Evolutionary conservation across 129 eudicot species (phyloP).

Genomic region (Escallonia rubra): DNA sequence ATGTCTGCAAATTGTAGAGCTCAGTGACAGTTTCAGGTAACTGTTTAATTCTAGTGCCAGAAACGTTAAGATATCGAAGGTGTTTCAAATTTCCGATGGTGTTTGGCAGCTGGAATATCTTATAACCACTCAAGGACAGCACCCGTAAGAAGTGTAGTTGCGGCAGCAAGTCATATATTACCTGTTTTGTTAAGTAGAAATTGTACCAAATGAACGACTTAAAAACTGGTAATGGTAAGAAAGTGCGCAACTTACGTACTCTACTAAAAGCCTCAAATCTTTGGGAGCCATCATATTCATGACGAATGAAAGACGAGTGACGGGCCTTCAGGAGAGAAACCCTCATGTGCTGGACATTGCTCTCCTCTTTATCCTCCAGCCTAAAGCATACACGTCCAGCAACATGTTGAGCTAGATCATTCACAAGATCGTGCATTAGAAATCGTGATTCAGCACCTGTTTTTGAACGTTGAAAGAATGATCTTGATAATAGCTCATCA

Average conservation of each 20-base stretch:
- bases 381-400: slow-evolving; percentile 14
- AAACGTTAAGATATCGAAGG: slow-evolving; percentile 25
- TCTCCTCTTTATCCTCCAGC: slow-evolving; percentile 17
- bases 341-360: neutral
- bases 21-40: slow-evolving; percentile 19
- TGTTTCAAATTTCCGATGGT: slow-evolving; percentile 22
- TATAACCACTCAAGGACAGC: slow-evolving; percentile 7
- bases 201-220: neutral
- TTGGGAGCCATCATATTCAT: slow-evolving; percentile 10
- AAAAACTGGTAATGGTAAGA: slow-evolving; percentile 25
- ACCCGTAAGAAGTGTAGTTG: slow-evolving; percentile 12
- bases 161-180: slow-evolving; percentile 13
- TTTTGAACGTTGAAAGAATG: slow-evolving; percentile 23
- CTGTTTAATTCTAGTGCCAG: slow-evolving; percentile 8
- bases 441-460: slow-evolving; percentile 3
- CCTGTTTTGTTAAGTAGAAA: slow-evolving; percentile 17
- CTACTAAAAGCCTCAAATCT: slow-evolving; percentile 18
- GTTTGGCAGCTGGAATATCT: slow-evolving; percentile 16
- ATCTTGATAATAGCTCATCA: slow-evolving; percentile 12
- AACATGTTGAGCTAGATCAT: slow-evolving; percentile 26
- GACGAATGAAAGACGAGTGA: slow-evolving; percentile 32
- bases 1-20: slow-evolving; percentile 27
- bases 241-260: slow-evolving; percentile 34
- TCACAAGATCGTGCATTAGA: slow-evolving; percentile 35
- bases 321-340: slow-evolving; percentile 18